Percentiles rank a stretch among this genome's conserved stretches.
These are phyloP conservation scores for Schwanniomyces polymorphus DNA, from an alignment of 805 yeast species.

Conservation along the genomic window DNA sequence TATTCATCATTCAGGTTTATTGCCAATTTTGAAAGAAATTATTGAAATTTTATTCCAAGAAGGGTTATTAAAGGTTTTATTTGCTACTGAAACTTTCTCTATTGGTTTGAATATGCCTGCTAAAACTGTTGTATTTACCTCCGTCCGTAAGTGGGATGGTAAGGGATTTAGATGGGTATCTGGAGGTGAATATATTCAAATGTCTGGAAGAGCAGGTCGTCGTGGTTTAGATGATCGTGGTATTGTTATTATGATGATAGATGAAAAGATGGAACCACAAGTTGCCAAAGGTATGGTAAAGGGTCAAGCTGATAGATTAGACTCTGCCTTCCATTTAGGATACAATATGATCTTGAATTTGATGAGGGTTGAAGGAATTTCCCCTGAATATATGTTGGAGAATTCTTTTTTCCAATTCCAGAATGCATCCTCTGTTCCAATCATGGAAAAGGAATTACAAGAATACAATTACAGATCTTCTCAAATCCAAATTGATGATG, in stretches of 20 bases:
- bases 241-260: conserved; percentile 98
- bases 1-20: conserved; percentile 94
- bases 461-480: conserved; percentile 52
- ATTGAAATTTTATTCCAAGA: conserved; percentile 96
- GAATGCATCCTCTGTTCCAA: conserved; percentile 87
- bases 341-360: conserved; percentile 95
- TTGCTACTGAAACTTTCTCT: conserved; percentile 98
- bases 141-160: conserved; percentile 98
- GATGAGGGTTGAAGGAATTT: conserved; percentile 96
- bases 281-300: conserved; percentile 99
- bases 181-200: conserved; percentile 99
- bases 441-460: conserved; percentile 66
- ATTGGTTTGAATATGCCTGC: conserved; percentile 99
- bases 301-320: conserved; percentile 97
- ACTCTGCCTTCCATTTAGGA: conserved; percentile 96
- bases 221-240: conserved; percentile 99
- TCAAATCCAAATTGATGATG: conserved; percentile 66
- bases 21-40: conserved; percentile 91
- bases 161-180: conserved; percentile 97
- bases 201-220: conserved; percentile 99
- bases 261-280: conserved; percentile 98
- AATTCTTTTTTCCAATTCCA: conserved; percentile 95
- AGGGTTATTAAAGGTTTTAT: conserved; percentile 89
- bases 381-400: conserved; percentile 96
- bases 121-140: conserved; percentile 95